Percentiles rank a stretch among this genome's conserved stretches.
Evolutionary conservation across 2,329 filamentous ascomycete species (phyloP).

Genomic region (Fusarium sp.): DNA sequence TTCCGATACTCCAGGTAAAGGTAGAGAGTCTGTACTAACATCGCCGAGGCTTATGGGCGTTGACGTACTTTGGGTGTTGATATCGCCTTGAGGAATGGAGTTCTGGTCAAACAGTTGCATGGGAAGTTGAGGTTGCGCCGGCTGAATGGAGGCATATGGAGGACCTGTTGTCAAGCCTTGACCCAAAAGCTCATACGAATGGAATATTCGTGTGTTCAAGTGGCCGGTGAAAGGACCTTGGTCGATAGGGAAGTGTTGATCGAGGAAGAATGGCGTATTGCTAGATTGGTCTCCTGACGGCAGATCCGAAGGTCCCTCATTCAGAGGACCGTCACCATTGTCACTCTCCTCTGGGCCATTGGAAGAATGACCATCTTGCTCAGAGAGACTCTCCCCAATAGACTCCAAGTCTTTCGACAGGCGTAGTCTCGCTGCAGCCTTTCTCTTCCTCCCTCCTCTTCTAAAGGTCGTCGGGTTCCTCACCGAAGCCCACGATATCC

Average conservation of each 20-base stretch:
- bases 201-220: constrained; percentile 25
- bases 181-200: constrained; percentile 31
- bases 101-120: not conserved
- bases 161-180: constrained; percentile 22
- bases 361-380: not conserved
- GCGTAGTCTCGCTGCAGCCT: not conserved
- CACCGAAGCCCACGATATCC: constrained; percentile 40
- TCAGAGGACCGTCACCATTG: accelerated
- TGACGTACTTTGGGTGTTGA: not conserved
- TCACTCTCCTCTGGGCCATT: not conserved
- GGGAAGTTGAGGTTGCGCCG: not conserved
- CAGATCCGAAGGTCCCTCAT: not conserved
- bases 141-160: not conserved
- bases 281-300: not conserved
- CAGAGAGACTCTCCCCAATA: not conserved
- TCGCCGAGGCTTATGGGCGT: not conserved
- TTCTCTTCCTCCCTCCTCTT: constrained; percentile 3
- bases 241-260: not conserved
- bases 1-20: not conserved
- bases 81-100: not conserved
- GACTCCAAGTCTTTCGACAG: not conserved
- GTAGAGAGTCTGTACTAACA: not conserved
- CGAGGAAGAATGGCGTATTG: not conserved
- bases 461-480: constrained; percentile 36
- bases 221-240: constrained; percentile 10